Base-by-base conservation (phyloP, 768 basidiomycete species). In the Lactarius hengduanensis region DNA sequence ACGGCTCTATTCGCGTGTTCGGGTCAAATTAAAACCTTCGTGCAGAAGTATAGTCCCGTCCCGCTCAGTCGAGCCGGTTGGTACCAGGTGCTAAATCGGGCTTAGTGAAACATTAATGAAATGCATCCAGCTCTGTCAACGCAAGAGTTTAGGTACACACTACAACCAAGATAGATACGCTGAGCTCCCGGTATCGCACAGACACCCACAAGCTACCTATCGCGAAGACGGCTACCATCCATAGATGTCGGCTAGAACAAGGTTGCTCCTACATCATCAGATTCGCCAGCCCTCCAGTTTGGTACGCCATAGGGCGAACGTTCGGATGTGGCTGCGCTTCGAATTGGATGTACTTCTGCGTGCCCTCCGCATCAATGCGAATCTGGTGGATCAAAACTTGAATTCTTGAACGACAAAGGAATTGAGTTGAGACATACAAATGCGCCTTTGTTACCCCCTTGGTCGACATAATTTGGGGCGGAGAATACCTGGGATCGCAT, bases 391-490 rank as follows among this genome's bases (percentile, higher is more conserved):
- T 56, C 34, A 41, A 40, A 50, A 47, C 70, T 57, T 71, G 63
- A 61, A 53, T 41, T 13, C 50, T 53, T 7, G 13, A 15, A 15
- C 6, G 47, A 53, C 26, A 26, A 53, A 53, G 20, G 6, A 13
- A 53, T 53, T 53, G 26, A 53, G 22, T 4, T 15, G 38, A 63
- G 15, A 81, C 89, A 75, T 74, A 94, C 92, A 76, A 90, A 96
- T 66, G 94, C 94, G 11, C 91, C 95, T 77, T 93, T 94, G 78
- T 96, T 96, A 7, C 92, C 91, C 3, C 83, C 87, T 73, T 94
- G 91, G 77, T 96, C 94, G 32, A 94, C 91, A 71, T 96, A 95
- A 75, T 98, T 98, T 4, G 96, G 96, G 45, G 96, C 96, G 55
- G 92, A 94, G 76, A 95, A 96, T 8, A 94, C 90, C 91, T 92